Evolutionary conservation across 73 alveolate species (phyloP), one percentile per base, ranked within the genome.

Genomic region (Paraurostyla sp.): DNA sequence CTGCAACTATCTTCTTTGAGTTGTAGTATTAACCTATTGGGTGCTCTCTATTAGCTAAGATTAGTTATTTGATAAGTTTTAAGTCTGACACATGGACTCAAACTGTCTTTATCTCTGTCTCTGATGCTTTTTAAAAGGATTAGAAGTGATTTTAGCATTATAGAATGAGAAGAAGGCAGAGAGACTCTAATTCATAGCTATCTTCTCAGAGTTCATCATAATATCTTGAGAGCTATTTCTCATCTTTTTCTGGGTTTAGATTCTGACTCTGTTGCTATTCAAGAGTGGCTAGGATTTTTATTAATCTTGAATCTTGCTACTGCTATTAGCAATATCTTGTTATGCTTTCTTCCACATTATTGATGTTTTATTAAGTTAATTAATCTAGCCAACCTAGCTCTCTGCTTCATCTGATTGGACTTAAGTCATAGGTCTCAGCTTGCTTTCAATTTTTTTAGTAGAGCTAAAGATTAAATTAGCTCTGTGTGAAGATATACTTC

Each of bases 161-260:
- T 65, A 65, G 41, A 65, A 65, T 65, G 82, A 65, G 38, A 65
- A 65, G 25, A 65, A 65, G 27, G 82, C 82, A 18, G 7, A 38
- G 6, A 65, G 82, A 65, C 60, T 36, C 25, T 65, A 13, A 65
- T 65, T 65, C 58, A 65, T 35, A 38, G 82, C 56, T 40, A 65
- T 38, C 41, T 65, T 65, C 13, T 65, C 82, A 15, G 46, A 16
- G 23, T 58, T 65, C 13, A n/a, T 36, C 7, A 38, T 32, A 4
- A 6, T 65, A 56, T 65, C 42, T 65, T 1, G 41, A 36, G 9
- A 40, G n/a, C n/a, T n/a, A n/a, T n/a, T 16, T 6, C 25, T 65
- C 38, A 6, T 38, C 6, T n/a, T 48, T 73, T 43, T 73, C 36
- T 36, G 9, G 7, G 6, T 45, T 48, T 27, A 16, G 3, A 22